A percentile compares a stretch with the other conserved stretches of the same genome.
phyloP scores from a whole-genome alignment of 306 rosid genomes.

The Sicyos baderoa region DNA sequence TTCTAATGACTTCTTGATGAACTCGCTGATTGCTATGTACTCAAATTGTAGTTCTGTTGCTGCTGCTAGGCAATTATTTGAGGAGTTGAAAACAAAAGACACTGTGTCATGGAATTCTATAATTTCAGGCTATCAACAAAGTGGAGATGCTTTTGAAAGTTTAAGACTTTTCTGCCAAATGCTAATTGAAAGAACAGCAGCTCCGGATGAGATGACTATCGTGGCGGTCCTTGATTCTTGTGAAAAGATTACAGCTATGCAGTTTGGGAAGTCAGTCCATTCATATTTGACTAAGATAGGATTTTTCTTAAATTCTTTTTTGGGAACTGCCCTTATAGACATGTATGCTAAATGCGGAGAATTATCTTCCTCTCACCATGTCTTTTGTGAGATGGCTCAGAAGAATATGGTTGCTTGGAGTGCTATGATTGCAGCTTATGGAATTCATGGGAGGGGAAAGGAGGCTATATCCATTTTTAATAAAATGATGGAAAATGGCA shows the following conservation, averaged over 20 bases:
- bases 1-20: constrained; percentile 32
- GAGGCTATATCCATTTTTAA: constrained; percentile 43
- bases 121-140: constrained; percentile 43
- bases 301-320: constrained; percentile 34
- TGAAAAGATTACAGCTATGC: constrained; percentile 41
- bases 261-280: constrained; percentile 40
- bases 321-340: constrained; percentile 47
- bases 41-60: constrained; percentile 32
- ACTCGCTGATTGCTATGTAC: constrained; percentile 51
- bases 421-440: constrained; percentile 51
- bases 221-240: constrained; percentile 42
- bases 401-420: constrained; percentile 52
- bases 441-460: constrained; percentile 50
- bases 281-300: constrained; percentile 40
- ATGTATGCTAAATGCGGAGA: constrained; percentile 62
- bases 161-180: constrained; percentile 42
- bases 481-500: constrained; percentile 32
- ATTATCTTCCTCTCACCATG: constrained; percentile 31
- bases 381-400: constrained; percentile 39
- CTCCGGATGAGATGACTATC: constrained; percentile 47
- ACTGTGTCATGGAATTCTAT: constrained; percentile 53
- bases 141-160: constrained; percentile 41
- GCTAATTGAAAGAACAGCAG: constrained; percentile 30
- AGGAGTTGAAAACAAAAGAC: constrained; percentile 32
- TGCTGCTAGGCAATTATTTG: constrained; percentile 41